phyloP scores from a whole-genome alignment of 805 yeast genomes.

The Spathaspora gorwiae region DNA sequence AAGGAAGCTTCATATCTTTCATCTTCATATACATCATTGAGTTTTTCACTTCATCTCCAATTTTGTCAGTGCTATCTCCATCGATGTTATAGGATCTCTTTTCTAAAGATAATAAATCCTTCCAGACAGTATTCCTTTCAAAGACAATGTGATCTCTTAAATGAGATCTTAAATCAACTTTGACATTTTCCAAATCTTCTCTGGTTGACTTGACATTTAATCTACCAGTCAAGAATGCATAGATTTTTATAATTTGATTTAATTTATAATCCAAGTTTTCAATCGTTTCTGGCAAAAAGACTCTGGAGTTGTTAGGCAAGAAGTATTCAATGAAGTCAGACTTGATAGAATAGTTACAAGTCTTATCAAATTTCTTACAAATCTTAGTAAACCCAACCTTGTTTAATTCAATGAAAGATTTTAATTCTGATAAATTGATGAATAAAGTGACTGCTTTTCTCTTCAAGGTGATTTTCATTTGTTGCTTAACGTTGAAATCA shows the following conservation, averaged over 20 bases:
- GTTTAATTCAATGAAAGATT: slow-evolving; percentile 79
- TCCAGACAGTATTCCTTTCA: slow-evolving; percentile 98
- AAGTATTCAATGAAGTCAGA: slow-evolving; percentile 48
- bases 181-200: slow-evolving; percentile 39
- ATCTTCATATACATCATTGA: slow-evolving; percentile 18
- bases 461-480: slow-evolving; percentile 58
- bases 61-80: slow-evolving; percentile 15
- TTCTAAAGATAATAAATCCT: slow-evolving; percentile 81
- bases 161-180: slow-evolving; percentile 44
- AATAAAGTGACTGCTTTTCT: slow-evolving; percentile 62
- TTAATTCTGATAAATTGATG: slow-evolving; percentile 75
- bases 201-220: slow-evolving; percentile 46
- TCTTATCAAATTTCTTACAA: slow-evolving; percentile 87
- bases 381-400: slow-evolving; percentile 87
- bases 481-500: slow-evolving; percentile 47
- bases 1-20: slow-evolving; percentile 18
- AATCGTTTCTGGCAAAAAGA: slow-evolving; percentile 44
- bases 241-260: slow-evolving; percentile 48
- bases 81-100: slow-evolving; percentile 26
- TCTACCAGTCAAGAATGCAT: slow-evolving; percentile 41
- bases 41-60: slow-evolving; percentile 21
- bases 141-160: slow-evolving; percentile 91
- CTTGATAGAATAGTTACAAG: slow-evolving; percentile 58
- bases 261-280: slow-evolving; percentile 45
- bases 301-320: slow-evolving; percentile 45